Base-by-base conservation (phyloP, 441 rosid species). In the Macaranga tanarius region DNA sequence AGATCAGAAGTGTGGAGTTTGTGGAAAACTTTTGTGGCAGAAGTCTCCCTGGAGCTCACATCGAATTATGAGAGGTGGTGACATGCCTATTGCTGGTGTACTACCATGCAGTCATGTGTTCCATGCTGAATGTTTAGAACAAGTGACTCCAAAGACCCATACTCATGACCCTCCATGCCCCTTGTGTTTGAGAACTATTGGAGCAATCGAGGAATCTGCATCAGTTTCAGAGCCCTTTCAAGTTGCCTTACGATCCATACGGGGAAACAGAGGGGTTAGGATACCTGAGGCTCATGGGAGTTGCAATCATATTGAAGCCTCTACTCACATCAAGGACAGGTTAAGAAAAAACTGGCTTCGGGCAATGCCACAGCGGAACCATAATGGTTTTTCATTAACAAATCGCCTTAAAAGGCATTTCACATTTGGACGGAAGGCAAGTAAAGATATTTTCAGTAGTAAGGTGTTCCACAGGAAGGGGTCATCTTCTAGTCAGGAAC, bases 81-180 rank as follows among this genome's bases (percentile, higher is more conserved):
- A 92, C 77, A 86, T 90, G 95, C 97, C 96, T 42, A 76, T 76
- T 45, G 85, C 97, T 54, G 95, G 95, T 44, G 82, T 94, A 20
- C 84, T 94, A 60, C 84, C 93, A 2, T 94, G 97, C 77, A 81
- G 92, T 67, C 99, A 94, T 40, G 90, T 90, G 62, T 94, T 84
- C 79, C 99, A 94, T 75, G 91, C 93, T 2, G 97, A 94, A 71
- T 94, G 99, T 81, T 84, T 94, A 86, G 99, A 94, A 65, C 89
- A 94, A 75, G 79, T 82, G 70, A 87, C 93, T 2, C 87, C 95
- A 22, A 86, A 88, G 70, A 63, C 79, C 63, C 89, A 92, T 71
- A 82, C 78, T 31, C 84, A 83, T 67, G 97, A 94, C 48, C 99
- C 97, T 25, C 87, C 86, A 45, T 94, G 99, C 76, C 99, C 97